Percentiles rank a stretch among this genome's conserved stretches.
Evolutionary conservation across 805 yeast genomes (phyloP).

Genomic region (Lachancea quebecensis): DNA sequence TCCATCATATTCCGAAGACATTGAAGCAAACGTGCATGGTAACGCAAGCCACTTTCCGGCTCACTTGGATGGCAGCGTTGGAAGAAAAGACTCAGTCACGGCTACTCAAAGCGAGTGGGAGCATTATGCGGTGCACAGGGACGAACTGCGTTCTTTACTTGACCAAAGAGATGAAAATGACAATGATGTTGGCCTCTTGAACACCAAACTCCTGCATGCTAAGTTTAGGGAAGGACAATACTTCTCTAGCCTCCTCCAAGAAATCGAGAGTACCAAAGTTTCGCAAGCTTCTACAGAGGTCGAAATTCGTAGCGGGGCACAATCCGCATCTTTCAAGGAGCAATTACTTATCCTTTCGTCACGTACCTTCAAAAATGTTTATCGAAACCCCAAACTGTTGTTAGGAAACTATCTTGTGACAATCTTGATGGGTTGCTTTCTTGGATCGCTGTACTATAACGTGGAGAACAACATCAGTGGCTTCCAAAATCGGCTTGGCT

Average conservation of each 20-base stretch:
- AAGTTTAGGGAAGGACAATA: slow-evolving; percentile 31
- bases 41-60: slow-evolving; percentile 24
- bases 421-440: slow-evolving; percentile 66
- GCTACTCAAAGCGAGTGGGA: slow-evolving; percentile 80
- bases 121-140: slow-evolving; percentile 75
- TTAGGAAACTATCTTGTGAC: slow-evolving; percentile 79
- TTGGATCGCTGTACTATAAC: slow-evolving; percentile 80
- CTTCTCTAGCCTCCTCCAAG: slow-evolving; percentile 27
- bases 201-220: slow-evolving; percentile 21
- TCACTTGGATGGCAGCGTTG: slow-evolving; percentile 19
- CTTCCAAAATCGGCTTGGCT: slow-evolving; percentile 89
- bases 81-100: slow-evolving; percentile 19
- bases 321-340: slow-evolving; percentile 46
- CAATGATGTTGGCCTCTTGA: slow-evolving; percentile 12
- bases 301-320: slow-evolving; percentile 2
- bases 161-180: slow-evolving; percentile 8
- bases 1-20: slow-evolving; percentile 12
- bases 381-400: slow-evolving; percentile 86
- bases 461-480: slow-evolving; percentile 88
- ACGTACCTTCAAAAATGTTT: slow-evolving; percentile 85
- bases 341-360: slow-evolving; percentile 74
- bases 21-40: slow-evolving; percentile 27
- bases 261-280: slow-evolving; percentile 24
- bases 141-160: slow-evolving; percentile 43
- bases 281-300: slow-evolving; percentile 9